Evolutionary conservation across 2,329 filamentous ascomycete genomes (phyloP).

Genomic region (Blastomyces percursus): DNA sequence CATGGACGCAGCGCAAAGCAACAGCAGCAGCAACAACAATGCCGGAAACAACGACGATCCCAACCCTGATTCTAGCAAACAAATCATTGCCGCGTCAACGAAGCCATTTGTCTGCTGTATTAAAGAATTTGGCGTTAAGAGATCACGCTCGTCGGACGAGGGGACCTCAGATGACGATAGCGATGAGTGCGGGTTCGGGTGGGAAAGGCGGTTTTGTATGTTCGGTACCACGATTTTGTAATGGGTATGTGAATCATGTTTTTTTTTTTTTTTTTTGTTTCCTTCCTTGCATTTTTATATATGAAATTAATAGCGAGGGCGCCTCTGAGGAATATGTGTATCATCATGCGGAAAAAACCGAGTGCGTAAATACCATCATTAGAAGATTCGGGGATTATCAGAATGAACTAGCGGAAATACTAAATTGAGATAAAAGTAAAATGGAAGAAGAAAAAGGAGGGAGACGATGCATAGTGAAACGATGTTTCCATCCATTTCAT

Average conservation of each 20-base stretch:
- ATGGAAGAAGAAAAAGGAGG: background rate
- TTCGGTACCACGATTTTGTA: conserved; percentile 51
- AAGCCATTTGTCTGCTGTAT: conserved; percentile 58
- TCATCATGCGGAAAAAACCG: background rate
- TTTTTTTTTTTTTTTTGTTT: background rate
- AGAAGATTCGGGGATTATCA: background rate
- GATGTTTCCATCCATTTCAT: background rate
- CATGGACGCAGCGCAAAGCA: conserved; percentile 11
- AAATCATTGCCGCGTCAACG: conserved; percentile 38
- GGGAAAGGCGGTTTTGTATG: conserved; percentile 53
- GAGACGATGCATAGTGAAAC: background rate
- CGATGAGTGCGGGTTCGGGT: conserved; percentile 34
- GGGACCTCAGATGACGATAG: conserved; percentile 18
- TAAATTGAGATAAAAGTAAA: no score
- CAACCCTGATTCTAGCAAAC: conserved; percentile 10
- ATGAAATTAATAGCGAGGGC: background rate
- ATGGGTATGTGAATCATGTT: background rate
- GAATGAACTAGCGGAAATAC: no score
- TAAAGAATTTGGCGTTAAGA: conserved; percentile 54
- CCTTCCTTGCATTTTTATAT: background rate
- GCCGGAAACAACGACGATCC: background rate
- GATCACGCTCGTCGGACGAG: conserved; percentile 21
- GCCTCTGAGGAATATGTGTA: background rate
- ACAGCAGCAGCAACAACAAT: background rate
- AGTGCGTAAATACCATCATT: background rate